phyloP scores from a whole-genome alignment of 2,329 filamentous ascomycete species.

The Pseudopyrenochaeta lycopersici region DNA sequence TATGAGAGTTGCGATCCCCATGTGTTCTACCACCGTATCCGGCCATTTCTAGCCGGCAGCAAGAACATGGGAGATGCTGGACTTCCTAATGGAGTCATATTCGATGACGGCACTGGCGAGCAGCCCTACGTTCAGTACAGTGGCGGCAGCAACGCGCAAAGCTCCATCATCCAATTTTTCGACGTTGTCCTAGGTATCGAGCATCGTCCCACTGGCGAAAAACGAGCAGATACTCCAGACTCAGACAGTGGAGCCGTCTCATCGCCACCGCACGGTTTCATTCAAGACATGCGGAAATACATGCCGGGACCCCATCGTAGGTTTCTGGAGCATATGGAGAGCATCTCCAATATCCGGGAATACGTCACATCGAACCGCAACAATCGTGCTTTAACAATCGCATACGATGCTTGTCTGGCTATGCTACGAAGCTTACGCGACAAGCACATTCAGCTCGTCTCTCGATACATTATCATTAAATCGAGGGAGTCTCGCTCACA shows the following conservation, averaged over 20 bases:
- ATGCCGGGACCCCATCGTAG: conserved; percentile 94
- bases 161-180: conserved; percentile 96
- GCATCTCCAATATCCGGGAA: conserved; percentile 84
- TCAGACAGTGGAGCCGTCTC: conserved; percentile 52
- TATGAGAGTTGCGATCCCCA: conserved; percentile 94
- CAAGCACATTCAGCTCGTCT: conserved; percentile 96
- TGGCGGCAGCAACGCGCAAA: conserved; percentile 96
- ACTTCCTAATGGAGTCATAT: conserved; percentile 84
- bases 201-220: conserved; percentile 87
- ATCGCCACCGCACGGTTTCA: conserved; percentile 81
- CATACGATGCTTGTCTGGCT: conserved; percentile 89
- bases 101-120: conserved; percentile 79
- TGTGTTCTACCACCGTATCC: conserved; percentile 94
- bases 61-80: conserved; percentile 98
- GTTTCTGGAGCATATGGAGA: conserved; percentile 82
- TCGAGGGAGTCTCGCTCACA: conserved; percentile 76
- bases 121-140: conserved; percentile 81
- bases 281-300: conserved; percentile 95
- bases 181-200: conserved; percentile 90
- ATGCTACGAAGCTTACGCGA: conserved; percentile 83
- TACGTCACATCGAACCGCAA: conserved; percentile 73
- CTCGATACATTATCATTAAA: conserved; percentile 92
- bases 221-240: conserved; percentile 50
- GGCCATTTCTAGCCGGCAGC: conserved; percentile 94
- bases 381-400: conserved; percentile 74